A percentile compares a stretch with the other conserved stretches of the same genome.
Conservation (phyloP, 1,284 basidiomycete species). For the Trichosporon coremiiforme region DNA sequence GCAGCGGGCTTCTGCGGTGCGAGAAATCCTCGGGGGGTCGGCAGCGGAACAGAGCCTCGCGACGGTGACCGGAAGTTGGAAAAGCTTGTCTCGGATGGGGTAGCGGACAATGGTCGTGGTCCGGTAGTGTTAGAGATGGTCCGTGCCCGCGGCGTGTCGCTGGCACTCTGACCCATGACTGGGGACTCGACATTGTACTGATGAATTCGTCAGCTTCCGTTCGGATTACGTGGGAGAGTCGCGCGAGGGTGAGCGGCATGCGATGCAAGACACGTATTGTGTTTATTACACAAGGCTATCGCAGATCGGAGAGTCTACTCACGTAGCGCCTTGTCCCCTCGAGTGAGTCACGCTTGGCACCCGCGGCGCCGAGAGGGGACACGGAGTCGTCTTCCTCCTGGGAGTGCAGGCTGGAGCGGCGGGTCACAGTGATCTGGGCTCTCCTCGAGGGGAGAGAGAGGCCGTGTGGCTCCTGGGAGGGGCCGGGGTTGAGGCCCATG, state of each 20-base stretch:
- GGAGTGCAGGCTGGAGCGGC: constrained; percentile 28
- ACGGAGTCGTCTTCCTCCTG: constrained; percentile 31
- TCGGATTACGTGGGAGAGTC: constrained; percentile 2
- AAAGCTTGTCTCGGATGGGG: constrained; percentile 30
- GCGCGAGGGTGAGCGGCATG: background rate
- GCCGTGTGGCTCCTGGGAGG: constrained; percentile 22
- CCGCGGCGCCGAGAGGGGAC: constrained; percentile 23
- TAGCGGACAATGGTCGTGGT: constrained; percentile 25
- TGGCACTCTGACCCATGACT: constrained; percentile 21
- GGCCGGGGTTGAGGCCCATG: constrained; percentile 22
- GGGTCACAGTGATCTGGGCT: constrained; percentile 30
- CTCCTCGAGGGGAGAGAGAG: constrained; percentile 30
- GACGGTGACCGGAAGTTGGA: constrained; percentile 35
- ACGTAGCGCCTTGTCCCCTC: constrained; percentile 35
- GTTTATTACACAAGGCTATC: background rate
- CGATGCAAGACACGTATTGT: background rate
- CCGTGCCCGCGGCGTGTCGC: constrained; percentile 16
- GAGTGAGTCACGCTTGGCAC: constrained; percentile 25
- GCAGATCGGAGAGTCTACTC: background rate
- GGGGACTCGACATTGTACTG: constrained; percentile 24
- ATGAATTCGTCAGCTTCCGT: constrained; percentile 1
- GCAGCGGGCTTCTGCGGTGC: constrained; percentile 50
- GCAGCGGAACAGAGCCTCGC: constrained; percentile 39
- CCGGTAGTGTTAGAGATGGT: constrained; percentile 26
- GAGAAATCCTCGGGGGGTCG: constrained; percentile 46